Evolutionary conservation across 176 grass and related monocot species (phyloP).

Genomic region (Rhynchospora tenuis): DNA sequence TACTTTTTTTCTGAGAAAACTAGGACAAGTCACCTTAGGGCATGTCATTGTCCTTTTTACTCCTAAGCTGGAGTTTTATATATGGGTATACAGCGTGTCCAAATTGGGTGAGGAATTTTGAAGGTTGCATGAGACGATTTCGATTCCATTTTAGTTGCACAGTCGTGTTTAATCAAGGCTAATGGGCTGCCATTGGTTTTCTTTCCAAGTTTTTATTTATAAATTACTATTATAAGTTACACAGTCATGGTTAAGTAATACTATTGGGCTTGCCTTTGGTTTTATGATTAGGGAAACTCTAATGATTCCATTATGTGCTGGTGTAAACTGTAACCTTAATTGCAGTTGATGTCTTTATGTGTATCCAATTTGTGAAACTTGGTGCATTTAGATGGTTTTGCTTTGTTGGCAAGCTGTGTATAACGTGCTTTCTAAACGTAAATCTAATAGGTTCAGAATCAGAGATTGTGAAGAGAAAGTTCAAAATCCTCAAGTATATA

Average conservation of each 20-base stretch:
- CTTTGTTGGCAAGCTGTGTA: background rate
- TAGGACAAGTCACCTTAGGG: background rate
- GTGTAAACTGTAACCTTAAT: background rate
- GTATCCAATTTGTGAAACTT: background rate
- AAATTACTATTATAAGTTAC: no score
- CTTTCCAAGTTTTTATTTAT: no score
- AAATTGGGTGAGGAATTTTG: background rate
- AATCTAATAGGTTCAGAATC: constrained; percentile 51
- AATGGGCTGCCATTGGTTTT: no score
- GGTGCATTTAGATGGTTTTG: background rate
- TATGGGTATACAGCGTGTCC: background rate
- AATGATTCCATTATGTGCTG: background rate
- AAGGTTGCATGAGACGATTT: background rate
- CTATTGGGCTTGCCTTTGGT: background rate
- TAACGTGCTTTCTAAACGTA: constrained; percentile 7
- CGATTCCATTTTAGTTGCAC: background rate
- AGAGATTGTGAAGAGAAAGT: constrained; percentile 54
- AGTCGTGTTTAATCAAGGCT: no score
- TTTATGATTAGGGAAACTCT: background rate
- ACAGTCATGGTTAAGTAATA: no score
- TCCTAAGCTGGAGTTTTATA: background rate
- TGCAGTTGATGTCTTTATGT: background rate
- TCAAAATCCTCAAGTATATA: constrained; percentile 72
- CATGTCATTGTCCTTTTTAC: background rate
- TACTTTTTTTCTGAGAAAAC: background rate